Evolutionary conservation across 345 rosid genomes (phyloP).

Genomic region (Gossypium ekmanianum): DNA sequence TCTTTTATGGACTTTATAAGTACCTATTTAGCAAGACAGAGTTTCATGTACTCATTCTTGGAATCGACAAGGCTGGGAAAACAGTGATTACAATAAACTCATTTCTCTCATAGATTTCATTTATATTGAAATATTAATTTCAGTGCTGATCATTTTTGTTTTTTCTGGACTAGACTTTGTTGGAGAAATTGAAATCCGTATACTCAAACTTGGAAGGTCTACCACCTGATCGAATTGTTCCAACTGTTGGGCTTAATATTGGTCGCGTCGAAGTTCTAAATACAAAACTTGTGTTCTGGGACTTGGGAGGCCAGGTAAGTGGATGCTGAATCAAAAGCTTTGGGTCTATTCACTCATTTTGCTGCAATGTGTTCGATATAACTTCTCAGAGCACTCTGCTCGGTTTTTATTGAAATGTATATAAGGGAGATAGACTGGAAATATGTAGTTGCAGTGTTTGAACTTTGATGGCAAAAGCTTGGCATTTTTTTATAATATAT

Average conservation of each 20-base stretch:
- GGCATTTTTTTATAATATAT: background rate
- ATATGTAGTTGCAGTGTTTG: background rate
- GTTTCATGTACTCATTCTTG: conserved; percentile 93
- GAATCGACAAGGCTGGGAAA: conserved; percentile 95
- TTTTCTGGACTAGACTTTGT: conserved; percentile 53
- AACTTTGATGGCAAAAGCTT: background rate
- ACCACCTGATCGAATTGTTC: conserved; percentile 94
- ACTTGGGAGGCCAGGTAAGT: conserved; percentile 93
- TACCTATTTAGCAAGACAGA: conserved; percentile 82
- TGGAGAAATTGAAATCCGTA: conserved; percentile 87
- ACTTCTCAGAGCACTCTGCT: background rate
- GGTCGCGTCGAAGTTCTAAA: conserved; percentile 81
- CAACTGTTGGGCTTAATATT: conserved; percentile 98
- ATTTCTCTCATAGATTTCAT: background rate
- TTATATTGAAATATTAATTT: conserved; percentile 1
- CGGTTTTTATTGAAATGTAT: background rate
- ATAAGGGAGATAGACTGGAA: background rate
- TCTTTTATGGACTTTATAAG: conserved; percentile 90
- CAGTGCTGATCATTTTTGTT: conserved; percentile 4
- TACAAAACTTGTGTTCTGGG: conserved; percentile 94
- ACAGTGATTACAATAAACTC: conserved; percentile 47
- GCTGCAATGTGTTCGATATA: background rate
- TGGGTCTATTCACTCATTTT: background rate
- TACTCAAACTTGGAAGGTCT: conserved; percentile 84
- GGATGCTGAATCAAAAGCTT: background rate